Base-by-base conservation (phyloP, 169 alveolate species). In the Besnoitia besnoiti region DNA sequence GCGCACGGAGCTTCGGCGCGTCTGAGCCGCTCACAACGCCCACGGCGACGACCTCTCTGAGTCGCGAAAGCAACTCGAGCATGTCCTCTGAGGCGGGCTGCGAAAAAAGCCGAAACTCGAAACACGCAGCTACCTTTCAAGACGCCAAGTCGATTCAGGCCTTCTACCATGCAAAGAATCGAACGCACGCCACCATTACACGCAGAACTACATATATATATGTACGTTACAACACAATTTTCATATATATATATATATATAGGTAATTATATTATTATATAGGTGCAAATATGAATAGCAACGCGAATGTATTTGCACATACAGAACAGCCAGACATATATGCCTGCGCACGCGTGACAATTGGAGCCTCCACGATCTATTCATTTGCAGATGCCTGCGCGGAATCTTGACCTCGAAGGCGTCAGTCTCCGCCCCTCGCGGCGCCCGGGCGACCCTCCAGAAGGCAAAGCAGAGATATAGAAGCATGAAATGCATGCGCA, bases 1-100 rank as follows among this genome's bases (percentile, higher is more conserved):
- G 96, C 44, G 96, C 98, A 35, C 59, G 62, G 21, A 96, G 91
- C 51, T 97, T 97, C 4, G 80, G 76, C 67, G 93, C 93, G 84
- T 97, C 98, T 8, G 98, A 97, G 21, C 99, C 98, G 73, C 98
- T 97, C 27, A 97, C 98, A 40, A 97, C 91, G 21, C 97, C 99
- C 3, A 97, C 94, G 44, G 91, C 91, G 55, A 95, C 91, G n/a
- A 93, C 95, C 82, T 73, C 46, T 4, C 82, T 19, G 39, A 96
- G 80, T 35, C 85, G 46, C 40, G 39, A 4, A 55, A 94, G 80
- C 35, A 47, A 37, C n/a, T 73, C 88, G 24, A 59, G 85, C 96
- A 73, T 93, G 14, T 33, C 91, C 42, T 19, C 47, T 49, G 75
- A 85, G 35, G 90, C 90, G 21, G 76, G 24, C 90, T 85, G 90